These are phyloP conservation scores for Rosa persica DNA, from an alignment of 306 rosid species.

Conservation along the genomic window DNA sequence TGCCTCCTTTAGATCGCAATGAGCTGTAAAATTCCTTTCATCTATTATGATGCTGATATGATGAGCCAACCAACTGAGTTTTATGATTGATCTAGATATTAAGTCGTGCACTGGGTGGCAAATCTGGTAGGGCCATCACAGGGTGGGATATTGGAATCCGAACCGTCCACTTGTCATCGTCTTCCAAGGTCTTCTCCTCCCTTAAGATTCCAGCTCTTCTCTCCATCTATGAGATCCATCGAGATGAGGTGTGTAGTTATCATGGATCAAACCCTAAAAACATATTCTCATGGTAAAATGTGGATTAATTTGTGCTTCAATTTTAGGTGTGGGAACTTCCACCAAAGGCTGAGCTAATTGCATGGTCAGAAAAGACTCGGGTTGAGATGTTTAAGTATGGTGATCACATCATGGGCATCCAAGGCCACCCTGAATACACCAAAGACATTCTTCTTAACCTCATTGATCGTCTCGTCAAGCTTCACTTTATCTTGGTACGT, in stretches of 20 bases:
- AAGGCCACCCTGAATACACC: slow-evolving; percentile 95
- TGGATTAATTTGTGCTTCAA: neutral
- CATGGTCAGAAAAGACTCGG: slow-evolving; percentile 78
- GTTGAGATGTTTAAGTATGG: slow-evolving; percentile 73
- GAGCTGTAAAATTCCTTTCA: neutral
- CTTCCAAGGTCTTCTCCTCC: slow-evolving; percentile 44
- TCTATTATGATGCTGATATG: neutral
- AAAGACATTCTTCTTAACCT: slow-evolving; percentile 67
- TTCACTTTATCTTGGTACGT: slow-evolving; percentile 46
- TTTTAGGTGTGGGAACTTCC: slow-evolving; percentile 71
- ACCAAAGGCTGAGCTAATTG: slow-evolving; percentile 68
- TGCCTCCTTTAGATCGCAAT: neutral
- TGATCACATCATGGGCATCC: slow-evolving; percentile 83
- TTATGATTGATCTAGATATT: slow-evolving; percentile 45
- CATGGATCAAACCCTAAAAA: neutral
- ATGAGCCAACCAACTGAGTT: neutral
- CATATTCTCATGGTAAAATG: neutral
- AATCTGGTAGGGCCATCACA: slow-evolving; percentile 54
- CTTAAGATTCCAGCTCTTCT: slow-evolving; percentile 57
- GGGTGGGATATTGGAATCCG: slow-evolving; percentile 93
- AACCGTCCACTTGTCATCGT: slow-evolving; percentile 48
- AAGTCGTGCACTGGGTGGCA: slow-evolving; percentile 85
- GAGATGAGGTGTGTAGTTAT: slow-evolving; percentile 62
- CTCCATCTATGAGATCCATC: slow-evolving; percentile 66
- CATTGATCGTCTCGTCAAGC: slow-evolving; percentile 62